Base-by-base conservation (phyloP, 208 protist species). In the Vickermania ingenoplastis region DNA sequence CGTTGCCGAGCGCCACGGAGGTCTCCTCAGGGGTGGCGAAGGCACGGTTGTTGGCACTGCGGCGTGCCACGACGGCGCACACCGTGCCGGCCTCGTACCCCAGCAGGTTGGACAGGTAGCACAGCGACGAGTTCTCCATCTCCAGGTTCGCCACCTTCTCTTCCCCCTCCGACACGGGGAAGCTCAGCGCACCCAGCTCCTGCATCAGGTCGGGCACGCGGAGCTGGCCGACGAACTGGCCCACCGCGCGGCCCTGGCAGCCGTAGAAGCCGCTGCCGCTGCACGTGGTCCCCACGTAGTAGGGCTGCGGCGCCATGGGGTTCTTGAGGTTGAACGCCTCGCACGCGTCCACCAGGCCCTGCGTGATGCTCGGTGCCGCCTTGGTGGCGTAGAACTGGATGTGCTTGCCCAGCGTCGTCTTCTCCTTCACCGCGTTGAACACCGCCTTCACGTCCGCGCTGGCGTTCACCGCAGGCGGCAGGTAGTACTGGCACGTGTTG, bases 401-500 rank as follows among this genome's bases (percentile, higher is more conserved):
- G 36, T 45, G 36, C 25, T 73, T 78, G 28, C 65, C 53, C 3
- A 90, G 75, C 3, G 73, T 74, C 1, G 65, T 75, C 24, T 73
- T 36, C 27, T 63, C 65, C 56, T 70, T 65, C 36, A 54, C 28
- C 45, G 70, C 53, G 13, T 59, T 67, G 21, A 69, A 56, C 27
- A 90, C 66, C 65, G 71, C 67, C 57, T 79, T 41, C 59, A 79
- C 63, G 49, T 81, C 74, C 17, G 41, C 31, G 7, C 56, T 71
- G 52, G 59, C n/a, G n/a, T n/a, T n/a, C n/a, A n/a, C n/a, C 59
- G 31, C 53, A 2, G 61, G 52, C 3, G 69, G 57, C 23, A 69
- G 59, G 69, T 90, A 90, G 69, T 83, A 90, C 41, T 85, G 79
- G 41, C 77, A 77, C 5, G 83, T 90, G 74, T 90, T 90, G 75